Conservation (phyloP, 306 rosid genomes). For the Rosa persica region DNA sequence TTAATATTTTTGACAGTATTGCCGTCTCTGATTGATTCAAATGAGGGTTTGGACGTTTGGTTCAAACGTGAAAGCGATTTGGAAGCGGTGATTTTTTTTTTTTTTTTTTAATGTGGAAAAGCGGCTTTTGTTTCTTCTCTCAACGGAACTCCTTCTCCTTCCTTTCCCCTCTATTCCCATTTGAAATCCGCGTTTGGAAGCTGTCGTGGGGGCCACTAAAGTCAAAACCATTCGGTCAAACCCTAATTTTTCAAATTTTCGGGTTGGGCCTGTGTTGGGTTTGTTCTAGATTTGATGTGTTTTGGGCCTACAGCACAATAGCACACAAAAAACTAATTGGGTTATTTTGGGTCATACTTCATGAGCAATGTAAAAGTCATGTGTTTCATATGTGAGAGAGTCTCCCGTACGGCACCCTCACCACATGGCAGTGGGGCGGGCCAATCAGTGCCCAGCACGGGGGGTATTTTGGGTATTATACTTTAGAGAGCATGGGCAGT, state of each 20-base stretch:
- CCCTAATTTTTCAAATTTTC: background rate
- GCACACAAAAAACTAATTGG: background rate
- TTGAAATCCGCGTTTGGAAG: background rate
- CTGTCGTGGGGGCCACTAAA: background rate
- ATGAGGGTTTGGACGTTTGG: background rate
- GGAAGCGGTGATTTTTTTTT: background rate
- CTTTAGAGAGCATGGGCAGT: too few species aligned
- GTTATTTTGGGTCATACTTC: background rate
- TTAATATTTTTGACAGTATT: background rate
- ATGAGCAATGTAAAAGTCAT: too few species aligned
- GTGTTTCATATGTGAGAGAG: too few species aligned
- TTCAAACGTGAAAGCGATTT: background rate
- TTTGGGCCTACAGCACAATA: background rate
- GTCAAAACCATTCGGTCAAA: background rate
- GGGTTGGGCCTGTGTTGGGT: background rate
- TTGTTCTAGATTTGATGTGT: background rate
- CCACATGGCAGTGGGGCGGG: too few species aligned
- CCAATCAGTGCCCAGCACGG: too few species aligned
- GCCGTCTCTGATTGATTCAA: constrained; percentile 38
- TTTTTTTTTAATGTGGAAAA: background rate
- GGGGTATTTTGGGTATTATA: too few species aligned
- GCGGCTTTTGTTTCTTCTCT: background rate
- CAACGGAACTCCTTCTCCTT: constrained; percentile 1
- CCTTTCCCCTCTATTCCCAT: background rate
- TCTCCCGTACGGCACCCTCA: too few species aligned